A percentile compares a stretch with the other conserved stretches of the same genome.
These are phyloP conservation scores for Boletus vermiculosoides DNA, from an alignment of 768 basidiomycete species.

Conservation along the genomic window DNA sequence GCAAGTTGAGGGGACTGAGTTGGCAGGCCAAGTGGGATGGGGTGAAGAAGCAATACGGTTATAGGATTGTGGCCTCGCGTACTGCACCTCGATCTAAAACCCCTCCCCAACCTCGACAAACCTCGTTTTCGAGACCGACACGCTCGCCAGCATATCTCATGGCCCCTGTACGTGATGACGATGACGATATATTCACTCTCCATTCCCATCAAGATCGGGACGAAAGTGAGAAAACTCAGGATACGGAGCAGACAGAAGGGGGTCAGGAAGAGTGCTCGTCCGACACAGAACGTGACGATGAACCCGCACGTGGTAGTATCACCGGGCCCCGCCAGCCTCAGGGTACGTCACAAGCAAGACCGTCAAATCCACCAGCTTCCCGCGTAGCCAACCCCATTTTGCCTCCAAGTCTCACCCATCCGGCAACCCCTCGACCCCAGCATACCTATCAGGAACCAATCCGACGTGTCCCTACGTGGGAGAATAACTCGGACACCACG, in stretches of 20 bases:
- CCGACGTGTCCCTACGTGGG: slow-evolving; percentile 31
- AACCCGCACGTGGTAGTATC: slow-evolving; percentile 5
- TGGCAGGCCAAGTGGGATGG: slow-evolving; percentile 83
- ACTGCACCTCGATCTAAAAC: slow-evolving; percentile 12
- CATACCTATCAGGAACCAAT: slow-evolving; percentile 8
- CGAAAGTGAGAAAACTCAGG: slow-evolving; percentile 20
- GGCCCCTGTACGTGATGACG: slow-evolving; percentile 34
- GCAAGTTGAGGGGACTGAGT: slow-evolving; percentile 72
- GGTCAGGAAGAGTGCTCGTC: slow-evolving; percentile 9
- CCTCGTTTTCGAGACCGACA: slow-evolving; percentile 18
- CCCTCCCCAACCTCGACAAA: slow-evolving; percentile 18
- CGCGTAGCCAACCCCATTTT: slow-evolving; percentile 27
- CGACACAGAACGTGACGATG: slow-evolving; percentile 25
- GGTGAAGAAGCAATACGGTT: slow-evolving; percentile 58
- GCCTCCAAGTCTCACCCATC: slow-evolving; percentile 28
- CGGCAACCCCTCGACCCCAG: slow-evolving; percentile 31
- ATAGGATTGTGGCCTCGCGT: slow-evolving; percentile 27
- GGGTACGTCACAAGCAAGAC: slow-evolving; percentile 9
- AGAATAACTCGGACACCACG: slow-evolving; percentile 38
- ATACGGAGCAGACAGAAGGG: slow-evolving; percentile 17
- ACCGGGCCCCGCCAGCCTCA: slow-evolving; percentile 10
- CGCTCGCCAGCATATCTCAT: slow-evolving; percentile 25
- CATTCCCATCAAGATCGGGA: slow-evolving; percentile 44
- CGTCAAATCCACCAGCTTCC: slow-evolving; percentile 4
- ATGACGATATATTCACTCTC: slow-evolving; percentile 43